Evolutionary conservation across 2,329 filamentous ascomycete species (phyloP), one percentile per base, ranked within the genome.

Genomic region (Pezicula radicicola): DNA sequence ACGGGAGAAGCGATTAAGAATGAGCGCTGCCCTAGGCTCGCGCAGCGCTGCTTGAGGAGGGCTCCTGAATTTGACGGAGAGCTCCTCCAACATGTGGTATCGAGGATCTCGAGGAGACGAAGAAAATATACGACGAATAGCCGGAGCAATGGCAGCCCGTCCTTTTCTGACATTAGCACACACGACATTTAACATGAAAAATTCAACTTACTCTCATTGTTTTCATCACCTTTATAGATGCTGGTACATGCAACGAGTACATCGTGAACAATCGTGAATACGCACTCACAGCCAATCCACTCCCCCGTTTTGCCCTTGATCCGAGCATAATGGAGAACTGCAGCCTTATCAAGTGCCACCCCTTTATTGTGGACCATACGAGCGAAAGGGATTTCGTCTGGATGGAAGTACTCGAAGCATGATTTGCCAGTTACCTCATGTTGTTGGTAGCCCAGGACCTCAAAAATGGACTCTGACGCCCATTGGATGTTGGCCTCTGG

Each of bases 181-280:
- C 9, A 41, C 46, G 15, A 16, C 6, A 28, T 9, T 15, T 19
- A 28, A 40, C 28, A 6, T 6, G 27, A 6, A 16, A 5, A 37
- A 15, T 42, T 41, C 21, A 35, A 77, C 88, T 71, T 77, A 94
- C 90, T 85, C 63, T 90, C 80, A 62, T 87, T 92, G 64, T 82
- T 87, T 56, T 78, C 77, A 21, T 85, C 84, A 49, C 78, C 75
- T 48, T 78, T 77, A 66, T 94, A 95, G 56, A 94, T 80, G 64
- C 87, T 91, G 12, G 86, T 93, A 65, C 88, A 91, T 39, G 89
- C 89, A 46, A 95, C 89, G 69, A 96, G 76, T 19, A 94, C 89
- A 77, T 95, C 87, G 68, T 95, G 88, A 41, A 95, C 91, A 40
- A 95, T 78, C 5, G 90, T 94, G 67, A 95, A 96, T 68, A 90